Base-by-base conservation (phyloP, 352 stramenopile species). In the Phytophthora sansomeana region DNA sequence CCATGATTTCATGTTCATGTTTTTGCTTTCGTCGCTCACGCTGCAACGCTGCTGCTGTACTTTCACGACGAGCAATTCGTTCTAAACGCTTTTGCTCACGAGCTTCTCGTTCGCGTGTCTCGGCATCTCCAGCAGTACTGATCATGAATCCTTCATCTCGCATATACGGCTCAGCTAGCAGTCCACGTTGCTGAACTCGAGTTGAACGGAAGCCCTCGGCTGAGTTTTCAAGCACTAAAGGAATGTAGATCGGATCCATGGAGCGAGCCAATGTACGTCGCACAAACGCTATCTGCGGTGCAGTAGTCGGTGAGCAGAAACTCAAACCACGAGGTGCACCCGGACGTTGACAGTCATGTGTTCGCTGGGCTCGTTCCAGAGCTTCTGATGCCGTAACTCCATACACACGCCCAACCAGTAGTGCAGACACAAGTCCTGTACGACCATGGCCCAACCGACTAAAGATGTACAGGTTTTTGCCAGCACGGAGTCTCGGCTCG, bases 391-490 rank as follows among this genome's bases (percentile, higher is more conserved):
- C 56, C 7, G 74, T 58, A 24, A 93, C 70, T 6, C 85, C 84
- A 39, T 93, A 96, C 19, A 96, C 50, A 5, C 87, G 78, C 1
- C 82, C 87, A 29, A 96, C 80, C 10, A 96, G 46, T 14, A 94
- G 53, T 4, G 85, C 82, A 7, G 78, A 67, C 17, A 94, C 28
- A n/a, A 94, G 62, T 5, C 84, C 85, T 14, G 87, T 92, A 16
- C 85, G 84, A 5, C 84, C 85, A 24, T 86, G 84, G n/a, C 85
- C 85, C 7, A 85, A 64, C 38, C 69, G 72, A 63, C 85, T 93
- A 64, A 96, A 96, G 2, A 92, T 53, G 56, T 90, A 94, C 11
- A 96, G n/a, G 47, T 79, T 87, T 46, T 88, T 74, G 6, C 74
- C 67, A 0, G 41, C 57, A 28, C 85, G 84, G 19, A 96, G 58